Conservation (phyloP, 1,284 basidiomycete species). For the Fomitiporia mediterranea region DNA sequence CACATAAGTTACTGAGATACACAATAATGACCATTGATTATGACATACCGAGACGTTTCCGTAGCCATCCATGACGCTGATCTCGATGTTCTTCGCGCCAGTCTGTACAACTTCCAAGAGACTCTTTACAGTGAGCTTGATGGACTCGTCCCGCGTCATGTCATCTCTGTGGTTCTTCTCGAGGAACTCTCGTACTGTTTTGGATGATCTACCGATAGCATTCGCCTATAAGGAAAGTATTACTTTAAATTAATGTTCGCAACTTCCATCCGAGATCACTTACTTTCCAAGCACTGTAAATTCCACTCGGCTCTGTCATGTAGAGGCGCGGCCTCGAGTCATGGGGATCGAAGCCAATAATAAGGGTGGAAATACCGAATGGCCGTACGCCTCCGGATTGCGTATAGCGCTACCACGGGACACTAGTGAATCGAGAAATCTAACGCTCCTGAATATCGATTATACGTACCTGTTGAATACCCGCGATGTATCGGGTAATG, state of each 20-base stretch:
- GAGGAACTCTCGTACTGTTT: constrained; percentile 97
- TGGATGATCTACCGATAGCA: constrained; percentile 95
- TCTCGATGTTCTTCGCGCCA: constrained; percentile 98
- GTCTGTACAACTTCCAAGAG: constrained; percentile 98
- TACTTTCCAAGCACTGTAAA: constrained; percentile 99
- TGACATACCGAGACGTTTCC: constrained; percentile 84
- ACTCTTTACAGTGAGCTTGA: constrained; percentile 95
- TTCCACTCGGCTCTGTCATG: constrained; percentile 96
- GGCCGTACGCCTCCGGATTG: constrained; percentile 99
- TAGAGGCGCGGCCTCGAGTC: constrained; percentile 88
- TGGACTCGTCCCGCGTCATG: constrained; percentile 81
- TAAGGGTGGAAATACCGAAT: constrained; percentile 96
- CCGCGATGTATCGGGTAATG: constrained; percentile 96
- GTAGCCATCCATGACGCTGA: constrained; percentile 93
- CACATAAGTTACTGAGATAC: constrained; percentile 8
- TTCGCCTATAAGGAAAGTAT: constrained; percentile 62
- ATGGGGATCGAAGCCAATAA: constrained; percentile 96
- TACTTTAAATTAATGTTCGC: neutral
- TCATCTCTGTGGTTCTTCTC: constrained; percentile 98
- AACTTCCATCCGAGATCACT: constrained; percentile 23
- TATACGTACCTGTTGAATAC: constrained; percentile 85
- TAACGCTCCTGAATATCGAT: no score
- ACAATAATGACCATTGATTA: neutral
- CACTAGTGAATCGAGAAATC: constrained; percentile 8
- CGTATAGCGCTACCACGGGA: constrained; percentile 74